phyloP scores from a whole-genome alignment of 768 basidiomycete species.

The Lentinula raphanica region DNA sequence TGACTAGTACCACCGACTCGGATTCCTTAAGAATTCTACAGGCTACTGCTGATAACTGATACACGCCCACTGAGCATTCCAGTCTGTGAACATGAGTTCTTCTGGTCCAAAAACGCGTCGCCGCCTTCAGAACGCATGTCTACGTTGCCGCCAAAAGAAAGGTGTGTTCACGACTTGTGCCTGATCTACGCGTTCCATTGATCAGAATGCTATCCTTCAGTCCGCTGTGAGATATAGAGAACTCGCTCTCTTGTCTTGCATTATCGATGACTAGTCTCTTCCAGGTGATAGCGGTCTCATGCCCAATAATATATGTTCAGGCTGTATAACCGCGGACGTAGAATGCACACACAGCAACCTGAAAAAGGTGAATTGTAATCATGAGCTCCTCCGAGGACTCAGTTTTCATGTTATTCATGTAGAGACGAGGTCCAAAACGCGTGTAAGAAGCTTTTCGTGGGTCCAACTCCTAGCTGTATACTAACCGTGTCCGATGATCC shows the following conservation, averaged over 20 bases:
- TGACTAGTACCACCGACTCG: no score
- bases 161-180: background rate
- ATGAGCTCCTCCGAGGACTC: no score
- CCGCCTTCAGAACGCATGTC: constrained; percentile 53
- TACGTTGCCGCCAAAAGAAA: constrained; percentile 41
- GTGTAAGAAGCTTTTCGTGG: background rate
- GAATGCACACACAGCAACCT: constrained; percentile 1
- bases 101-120: constrained; percentile 37
- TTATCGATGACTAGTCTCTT: background rate
- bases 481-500: background rate
- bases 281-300: constrained; percentile 41
- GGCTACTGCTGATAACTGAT: no score
- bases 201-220: constrained; percentile 17
- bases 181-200: background rate
- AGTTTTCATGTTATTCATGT: background rate
- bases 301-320: constrained; percentile 33
- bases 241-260: no score
- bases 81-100: background rate
- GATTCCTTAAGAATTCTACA: no score
- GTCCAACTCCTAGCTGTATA: no score
- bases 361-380: background rate
- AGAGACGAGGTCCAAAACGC: constrained; percentile 4
- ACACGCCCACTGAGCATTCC: no score
- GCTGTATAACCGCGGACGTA: constrained; percentile 31
- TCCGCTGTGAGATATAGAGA: constrained; percentile 53